Evolutionary conservation across 345 rosid species (phyloP).

Genomic region (Acer saccharum): DNA sequence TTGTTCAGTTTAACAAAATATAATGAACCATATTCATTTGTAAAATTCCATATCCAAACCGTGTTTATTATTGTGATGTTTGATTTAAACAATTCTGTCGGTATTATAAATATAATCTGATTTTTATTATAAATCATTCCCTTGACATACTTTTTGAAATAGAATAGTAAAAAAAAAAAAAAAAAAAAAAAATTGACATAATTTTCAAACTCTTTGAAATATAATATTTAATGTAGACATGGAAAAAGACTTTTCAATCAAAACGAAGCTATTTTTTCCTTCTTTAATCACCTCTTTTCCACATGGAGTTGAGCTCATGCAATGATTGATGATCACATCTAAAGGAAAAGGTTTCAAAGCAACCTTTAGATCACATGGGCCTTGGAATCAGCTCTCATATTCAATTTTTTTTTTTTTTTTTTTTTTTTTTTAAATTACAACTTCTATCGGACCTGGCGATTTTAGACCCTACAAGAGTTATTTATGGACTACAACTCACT

Average conservation of each 20-base stretch:
- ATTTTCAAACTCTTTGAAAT: background rate
- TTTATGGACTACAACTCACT: too few species aligned
- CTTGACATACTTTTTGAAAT: too few species aligned
- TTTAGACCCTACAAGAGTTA: too few species aligned
- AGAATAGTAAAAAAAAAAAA: background rate
- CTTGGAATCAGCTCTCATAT: constrained; percentile 24
- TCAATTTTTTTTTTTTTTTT: too few species aligned
- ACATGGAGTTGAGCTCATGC: constrained; percentile 42
- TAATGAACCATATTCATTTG: background rate
- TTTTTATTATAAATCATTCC: too few species aligned
- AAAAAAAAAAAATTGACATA: background rate
- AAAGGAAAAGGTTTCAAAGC: constrained; percentile 13
- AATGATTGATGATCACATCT: constrained; percentile 48
- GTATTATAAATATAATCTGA: too few species aligned
- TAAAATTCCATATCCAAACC: too few species aligned
- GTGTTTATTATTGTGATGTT: too few species aligned
- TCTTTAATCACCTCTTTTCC: constrained; percentile 18
- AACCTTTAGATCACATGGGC: constrained; percentile 40
- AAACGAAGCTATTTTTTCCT: background rate
- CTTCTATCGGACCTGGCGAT: accelerated
- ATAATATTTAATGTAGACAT: background rate
- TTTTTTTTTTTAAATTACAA: too few species aligned
- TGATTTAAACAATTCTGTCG: too few species aligned
- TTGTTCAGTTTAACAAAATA: too few species aligned
- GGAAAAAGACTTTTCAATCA: background rate